Percentiles rank a stretch among this genome's conserved stretches.
Evolutionary conservation across 192 early-diverging fungal species (phyloP).

Genomic region (Backusella mclennaniae): DNA sequence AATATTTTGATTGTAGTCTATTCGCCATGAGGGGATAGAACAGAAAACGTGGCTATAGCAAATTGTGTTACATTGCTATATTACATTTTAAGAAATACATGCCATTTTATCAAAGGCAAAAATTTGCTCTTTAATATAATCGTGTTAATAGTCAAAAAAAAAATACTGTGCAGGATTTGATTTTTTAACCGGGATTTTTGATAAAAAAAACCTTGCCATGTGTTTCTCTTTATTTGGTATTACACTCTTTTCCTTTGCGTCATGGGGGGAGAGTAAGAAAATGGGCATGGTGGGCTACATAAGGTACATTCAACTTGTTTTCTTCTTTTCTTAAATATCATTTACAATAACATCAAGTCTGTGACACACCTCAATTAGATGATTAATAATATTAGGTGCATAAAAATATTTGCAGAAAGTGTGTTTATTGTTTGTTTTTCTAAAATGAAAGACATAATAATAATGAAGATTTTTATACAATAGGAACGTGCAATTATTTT

Average conservation of each 20-base stretch:
- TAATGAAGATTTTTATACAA: background rate
- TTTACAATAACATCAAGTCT: background rate
- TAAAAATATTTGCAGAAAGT: background rate
- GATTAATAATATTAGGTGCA: background rate
- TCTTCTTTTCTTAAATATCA: background rate
- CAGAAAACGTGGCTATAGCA: constrained; percentile 1
- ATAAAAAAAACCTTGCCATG: background rate
- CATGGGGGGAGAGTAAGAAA: background rate
- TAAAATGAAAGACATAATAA: background rate
- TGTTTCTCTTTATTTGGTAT: background rate
- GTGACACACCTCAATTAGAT: background rate
- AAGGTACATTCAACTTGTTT: background rate
- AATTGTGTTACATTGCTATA: background rate
- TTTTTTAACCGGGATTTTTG: constrained; percentile 7
- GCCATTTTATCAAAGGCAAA: background rate
- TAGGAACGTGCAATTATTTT: constrained; percentile 8
- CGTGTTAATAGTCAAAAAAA: background rate
- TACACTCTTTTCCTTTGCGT: background rate
- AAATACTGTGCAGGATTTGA: background rate
- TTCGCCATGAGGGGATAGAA: background rate
- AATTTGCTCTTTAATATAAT: background rate
- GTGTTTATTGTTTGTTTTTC: background rate
- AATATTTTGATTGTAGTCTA: background rate
- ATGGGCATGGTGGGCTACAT: background rate
- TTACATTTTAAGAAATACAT: background rate